These are phyloP conservation scores for Bolboschoenoplectus hybrid DNA, from an alignment of 202 grass and related monocot genomes.

Conservation along the genomic window DNA sequence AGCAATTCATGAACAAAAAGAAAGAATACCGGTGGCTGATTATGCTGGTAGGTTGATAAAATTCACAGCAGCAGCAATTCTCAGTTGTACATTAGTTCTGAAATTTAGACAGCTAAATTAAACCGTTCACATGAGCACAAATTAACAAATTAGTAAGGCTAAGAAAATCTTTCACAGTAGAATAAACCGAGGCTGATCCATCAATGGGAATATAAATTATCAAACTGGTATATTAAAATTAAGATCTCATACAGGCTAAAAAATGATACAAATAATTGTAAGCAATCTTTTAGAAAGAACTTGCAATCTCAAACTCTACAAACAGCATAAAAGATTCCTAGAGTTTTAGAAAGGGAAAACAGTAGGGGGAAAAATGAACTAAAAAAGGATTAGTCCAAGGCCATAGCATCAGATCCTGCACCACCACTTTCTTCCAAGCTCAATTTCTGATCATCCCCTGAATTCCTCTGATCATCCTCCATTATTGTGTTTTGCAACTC, in stretches of 20 bases:
- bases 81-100: neutral
- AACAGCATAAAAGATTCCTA: slow-evolving; percentile 9
- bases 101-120: neutral
- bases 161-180: neutral
- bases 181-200: neutral
- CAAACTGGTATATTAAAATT: neutral
- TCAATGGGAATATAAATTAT: neutral
- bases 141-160: neutral
- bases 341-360: neutral
- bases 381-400: slow-evolving; percentile 55
- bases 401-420: slow-evolving; percentile 79
- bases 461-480: slow-evolving; percentile 81
- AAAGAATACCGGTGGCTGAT: neutral
- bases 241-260: neutral
- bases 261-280: slow-evolving; percentile 6
- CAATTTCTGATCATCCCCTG: slow-evolving; percentile 78
- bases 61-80: neutral
- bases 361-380: neutral
- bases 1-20: too few species aligned
- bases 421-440: slow-evolving; percentile 64
- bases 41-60: neutral
- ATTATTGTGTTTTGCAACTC: slow-evolving; percentile 76
- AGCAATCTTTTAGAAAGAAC: neutral
- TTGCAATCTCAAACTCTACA: slow-evolving; percentile 28
- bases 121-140: neutral